Base-by-base conservation (phyloP, 192 early-diverging fungal genomes). In the Mortierella hygrophila region DNA sequence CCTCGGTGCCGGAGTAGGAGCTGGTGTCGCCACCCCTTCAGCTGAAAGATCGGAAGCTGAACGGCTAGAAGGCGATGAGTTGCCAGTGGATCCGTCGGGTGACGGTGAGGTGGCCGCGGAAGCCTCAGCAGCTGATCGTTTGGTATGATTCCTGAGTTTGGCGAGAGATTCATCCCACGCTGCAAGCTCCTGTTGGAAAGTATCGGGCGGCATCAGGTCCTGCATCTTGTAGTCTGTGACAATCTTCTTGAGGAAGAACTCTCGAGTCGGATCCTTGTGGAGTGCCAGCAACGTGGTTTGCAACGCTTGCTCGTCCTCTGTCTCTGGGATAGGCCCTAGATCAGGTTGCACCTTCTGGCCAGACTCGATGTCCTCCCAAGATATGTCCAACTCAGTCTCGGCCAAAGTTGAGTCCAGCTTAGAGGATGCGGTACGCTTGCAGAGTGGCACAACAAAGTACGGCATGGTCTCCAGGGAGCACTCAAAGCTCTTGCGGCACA, bases 371-470 rank as follows among this genome's bases (percentile, higher is more conserved):
- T 87, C 89, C n/a, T 87, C 78, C 92, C 92, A 93, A 26, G 91
- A 88, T 68, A 93, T 88, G 1, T 55, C 70, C 49, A 77, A 46
- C 16, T 88, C 82, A 40, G 60, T 7, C n/a, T 29, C 29, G 13
- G 11, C 23, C 60, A 65, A 29, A 26, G n/a, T 15, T 29, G 13
- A 15, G 10, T 15, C 11, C 13, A 10, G 4, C 80, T 1, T 41
- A 6, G n/a, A 10, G 9, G 26, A 32, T 29, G n/a, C 4, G 26
- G 13, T 29, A 9, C 60, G 60, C 2, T 0, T 55, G 15, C 80
- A 71, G 7, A 92, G 63, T 2, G 95, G 95, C 2, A 88, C 92
- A 37, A 96, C 37, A 41, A 94, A 87, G 42, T 89, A 92, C 0
- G 94, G 90, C 52, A 93, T 80, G 40, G 90, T 83, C 20, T 89